Evolutionary conservation across 345 rosid species (phyloP), one percentile per base, ranked within the genome.

Genomic region (Gossypium ekmanianum): DNA sequence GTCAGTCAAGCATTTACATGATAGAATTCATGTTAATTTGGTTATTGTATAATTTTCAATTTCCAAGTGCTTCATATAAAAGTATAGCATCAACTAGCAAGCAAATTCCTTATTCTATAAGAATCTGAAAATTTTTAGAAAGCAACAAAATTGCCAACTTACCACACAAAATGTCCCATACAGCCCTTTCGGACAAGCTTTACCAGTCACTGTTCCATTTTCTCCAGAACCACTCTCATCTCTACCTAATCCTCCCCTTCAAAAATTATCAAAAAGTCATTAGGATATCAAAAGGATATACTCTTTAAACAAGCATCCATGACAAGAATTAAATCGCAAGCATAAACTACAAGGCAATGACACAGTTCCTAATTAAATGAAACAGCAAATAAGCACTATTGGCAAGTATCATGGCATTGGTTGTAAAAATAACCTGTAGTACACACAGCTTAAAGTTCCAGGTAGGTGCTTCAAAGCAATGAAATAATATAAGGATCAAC

Each of bases 151-250:
- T 29, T 39, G 24, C 66, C 14, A 57, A 63, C 55, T 20, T 76
- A 96, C 99, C 97, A 88, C 75, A 65, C 99, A 96, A 85, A 91
- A 96, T 71, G 78, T 88, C 75, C 99, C 99, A 61, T 87, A 89
- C 65, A 93, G 92, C 76, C 99, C 99, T 75, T 82, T 85, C 7
- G 99, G 99, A 79, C 99, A 95, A 76, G 94, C 88, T 77, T 88
- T 91, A 61, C 99, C 99, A 24, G 89, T 87, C 79, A 88, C 79
- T 18, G 97, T 87, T 77, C 99, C 99, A 76, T 88, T 91, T 88
- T 81, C 90, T 68, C 99, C 98, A 76, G 74, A 76, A 67, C 79
- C 85, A 71, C 66, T 83, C 71, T 82, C 84, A 51, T 80, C 86
- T 80, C 82, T 82, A n/a, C 94, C 97, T 61, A 61, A 57, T 47